Base-by-base conservation (phyloP, 2,329 filamentous ascomycete genomes). In the Sporothrix schenckii region DNA sequence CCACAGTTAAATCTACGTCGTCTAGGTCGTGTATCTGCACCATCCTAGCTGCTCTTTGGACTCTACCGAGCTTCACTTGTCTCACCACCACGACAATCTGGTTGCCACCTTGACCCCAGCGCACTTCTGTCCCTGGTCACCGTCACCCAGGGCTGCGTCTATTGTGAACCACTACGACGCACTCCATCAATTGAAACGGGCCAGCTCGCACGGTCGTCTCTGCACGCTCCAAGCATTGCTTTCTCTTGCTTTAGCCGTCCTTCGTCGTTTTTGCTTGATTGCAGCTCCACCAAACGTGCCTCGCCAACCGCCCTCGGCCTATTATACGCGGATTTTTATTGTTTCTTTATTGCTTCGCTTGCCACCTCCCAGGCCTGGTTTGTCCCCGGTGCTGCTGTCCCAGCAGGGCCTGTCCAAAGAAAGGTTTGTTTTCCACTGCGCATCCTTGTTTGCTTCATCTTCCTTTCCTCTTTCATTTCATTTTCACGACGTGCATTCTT, bases 261-360 rank as follows among this genome's bases (percentile, higher is more conserved):
- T 39, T 53, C 49, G 16, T 53, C 50, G 54, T 5, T 67, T 56
- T 60, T 58, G 49, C 66, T 53, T 68, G 41, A 68, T 68, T 49
- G 34, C 53, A 49, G 34, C 65, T 67, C 50, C 65, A 47, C 49
- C 65, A 30, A 30, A 52, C 67, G 49, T 66, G 47, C 61, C 24
- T 66, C 47, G 16, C 16, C 24, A 5, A 47, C 47, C 27, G 44
- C 10, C 47, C 47, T 39, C 10, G 16, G 52, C 44, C 63, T 52
- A 65, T 30, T 30, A 49, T 21, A 14, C 39, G 63, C 27, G 21
- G 47, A 19, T 44, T 21, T 39, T 69, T 30, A n/a, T 27, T 63
- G 30, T 44, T 44, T 44, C 14, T 34, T 47, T 27, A 47, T 30
- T 50, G 44, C 63, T 16, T 52, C 21, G 27, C 3, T n/a, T 21